Percentiles rank a stretch among this genome's conserved stretches.
These are phyloP conservation scores for Globisporangium spiculum DNA, from an alignment of 352 stramenopile species.

Conservation along the genomic window DNA sequence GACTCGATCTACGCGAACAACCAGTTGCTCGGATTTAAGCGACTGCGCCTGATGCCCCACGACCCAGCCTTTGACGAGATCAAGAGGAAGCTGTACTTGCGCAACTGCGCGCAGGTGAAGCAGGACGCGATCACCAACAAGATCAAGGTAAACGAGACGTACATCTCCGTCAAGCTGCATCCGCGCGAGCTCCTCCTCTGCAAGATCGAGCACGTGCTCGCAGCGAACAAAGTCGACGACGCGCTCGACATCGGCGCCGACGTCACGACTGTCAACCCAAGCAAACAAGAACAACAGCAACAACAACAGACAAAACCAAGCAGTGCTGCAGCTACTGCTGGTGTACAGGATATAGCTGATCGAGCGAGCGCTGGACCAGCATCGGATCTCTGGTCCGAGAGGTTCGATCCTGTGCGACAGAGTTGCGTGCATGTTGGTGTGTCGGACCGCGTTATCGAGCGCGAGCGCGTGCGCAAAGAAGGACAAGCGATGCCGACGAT, in stretches of 20 bases:
- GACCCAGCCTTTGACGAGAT: conserved; percentile 85
- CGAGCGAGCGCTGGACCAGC: neutral
- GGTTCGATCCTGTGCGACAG: conserved; percentile 55
- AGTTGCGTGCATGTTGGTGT: conserved; percentile 70
- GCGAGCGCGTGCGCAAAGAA: conserved; percentile 29
- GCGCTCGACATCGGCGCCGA: conserved; percentile 47
- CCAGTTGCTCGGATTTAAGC: conserved; percentile 81
- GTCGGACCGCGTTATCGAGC: conserved; percentile 60
- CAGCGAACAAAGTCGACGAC: conserved; percentile 29
- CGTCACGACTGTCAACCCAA: conserved; percentile 23
- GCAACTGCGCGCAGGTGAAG: conserved; percentile 80
- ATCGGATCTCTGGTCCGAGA: conserved; percentile 32
- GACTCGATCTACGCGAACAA: conserved; percentile 89
- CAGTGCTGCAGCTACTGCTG: neutral
- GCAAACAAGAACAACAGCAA: conserved; percentile 4
- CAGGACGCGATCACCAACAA: conserved; percentile 79
- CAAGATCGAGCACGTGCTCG: conserved; percentile 62
- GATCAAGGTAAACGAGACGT: conserved; percentile 70
- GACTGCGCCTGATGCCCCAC: conserved; percentile 56
- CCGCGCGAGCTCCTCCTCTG: conserved; percentile 70
- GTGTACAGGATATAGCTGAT: neutral
- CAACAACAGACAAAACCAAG: neutral
- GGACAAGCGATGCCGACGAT: conserved; percentile 21
- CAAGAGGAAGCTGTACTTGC: conserved; percentile 85
- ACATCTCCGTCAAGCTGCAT: conserved; percentile 68